These are phyloP conservation scores for Sugiyamaella pinicola DNA, from an alignment of 1,139 yeast genomes.

Conservation along the genomic window DNA sequence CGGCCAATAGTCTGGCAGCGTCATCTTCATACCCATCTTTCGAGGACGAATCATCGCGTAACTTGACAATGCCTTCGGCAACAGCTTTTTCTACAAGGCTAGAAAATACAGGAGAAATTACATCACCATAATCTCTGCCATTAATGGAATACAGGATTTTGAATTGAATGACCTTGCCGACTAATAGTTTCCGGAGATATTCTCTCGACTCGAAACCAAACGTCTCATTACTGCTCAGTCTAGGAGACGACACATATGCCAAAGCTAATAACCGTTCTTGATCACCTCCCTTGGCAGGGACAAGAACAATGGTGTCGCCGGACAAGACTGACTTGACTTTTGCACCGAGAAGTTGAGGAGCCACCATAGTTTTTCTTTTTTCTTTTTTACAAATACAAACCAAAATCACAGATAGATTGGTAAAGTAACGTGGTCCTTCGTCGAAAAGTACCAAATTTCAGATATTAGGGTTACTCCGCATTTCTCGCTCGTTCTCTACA, in stretches of 20 bases:
- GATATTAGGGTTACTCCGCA: slow-evolving; percentile 17
- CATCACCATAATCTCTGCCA: slow-evolving; percentile 74
- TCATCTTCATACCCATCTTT: slow-evolving; percentile 44
- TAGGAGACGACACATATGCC: slow-evolving; percentile 63
- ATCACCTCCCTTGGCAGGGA: slow-evolving; percentile 48
- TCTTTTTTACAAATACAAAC: neutral
- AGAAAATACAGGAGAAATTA: slow-evolving; percentile 62
- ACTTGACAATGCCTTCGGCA: slow-evolving; percentile 61
- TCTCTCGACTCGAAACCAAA: slow-evolving; percentile 62
- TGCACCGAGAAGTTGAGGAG: slow-evolving; percentile 27
- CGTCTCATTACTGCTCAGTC: slow-evolving; percentile 45
- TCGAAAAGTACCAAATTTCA: slow-evolving; percentile 4
- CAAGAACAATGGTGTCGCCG: slow-evolving; percentile 72
- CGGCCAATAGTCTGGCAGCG: slow-evolving; percentile 42
- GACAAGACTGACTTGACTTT: slow-evolving; percentile 68
- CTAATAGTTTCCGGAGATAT: slow-evolving; percentile 59
- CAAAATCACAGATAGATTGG: neutral
- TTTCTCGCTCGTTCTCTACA: too few species aligned
- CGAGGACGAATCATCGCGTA: slow-evolving; percentile 55
- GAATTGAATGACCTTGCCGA: slow-evolving; percentile 70
- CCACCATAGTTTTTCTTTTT: slow-evolving; percentile 4
- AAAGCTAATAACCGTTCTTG: slow-evolving; percentile 67
- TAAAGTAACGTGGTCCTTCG: slow-evolving; percentile 14
- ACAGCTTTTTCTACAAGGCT: slow-evolving; percentile 62
- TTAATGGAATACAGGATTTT: slow-evolving; percentile 55